Evolutionary conservation across 2,329 filamentous ascomycete species (phyloP).

Genomic region (Cercospora berteroae): DNA sequence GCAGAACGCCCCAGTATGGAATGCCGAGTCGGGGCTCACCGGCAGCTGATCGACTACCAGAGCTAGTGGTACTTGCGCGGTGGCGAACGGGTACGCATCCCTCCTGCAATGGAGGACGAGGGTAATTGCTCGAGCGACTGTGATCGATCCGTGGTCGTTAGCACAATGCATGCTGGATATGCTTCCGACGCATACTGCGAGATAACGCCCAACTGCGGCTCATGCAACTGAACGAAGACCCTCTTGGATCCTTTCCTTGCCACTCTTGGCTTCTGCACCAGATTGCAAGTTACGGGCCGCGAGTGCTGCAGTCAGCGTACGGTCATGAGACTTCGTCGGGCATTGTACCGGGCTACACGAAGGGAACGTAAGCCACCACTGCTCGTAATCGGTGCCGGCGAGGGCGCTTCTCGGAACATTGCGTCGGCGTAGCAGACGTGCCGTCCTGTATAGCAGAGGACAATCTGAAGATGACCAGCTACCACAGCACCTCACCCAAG

Average conservation of each 20-base stretch:
- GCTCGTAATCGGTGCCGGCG: not conserved
- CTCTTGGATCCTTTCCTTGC: not conserved
- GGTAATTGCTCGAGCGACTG: not conserved
- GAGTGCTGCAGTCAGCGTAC: not conserved
- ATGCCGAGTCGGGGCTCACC: not conserved
- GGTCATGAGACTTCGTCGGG: not conserved
- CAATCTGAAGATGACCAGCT: not conserved
- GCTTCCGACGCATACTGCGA: not conserved
- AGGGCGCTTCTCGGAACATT: not conserved
- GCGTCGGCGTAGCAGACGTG: not conserved
- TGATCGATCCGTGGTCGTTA: not conserved
- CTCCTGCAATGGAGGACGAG: not conserved
- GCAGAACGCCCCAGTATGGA: not conserved
- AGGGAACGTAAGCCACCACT: not conserved
- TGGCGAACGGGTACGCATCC: not conserved
- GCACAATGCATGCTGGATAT: not conserved
- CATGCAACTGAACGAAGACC: not conserved
- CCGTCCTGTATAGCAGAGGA: not conserved
- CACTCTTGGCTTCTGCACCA: not conserved
- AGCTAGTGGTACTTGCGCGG: not conserved
- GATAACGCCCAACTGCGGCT: not conserved
- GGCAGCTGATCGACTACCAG: not conserved
- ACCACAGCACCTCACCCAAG: not conserved
- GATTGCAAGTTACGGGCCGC: not conserved
- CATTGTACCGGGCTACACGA: not conserved